Base-by-base conservation (phyloP, 1,284 basidiomycete genomes). In the Microbotryum silenes-acaulis region DNA sequence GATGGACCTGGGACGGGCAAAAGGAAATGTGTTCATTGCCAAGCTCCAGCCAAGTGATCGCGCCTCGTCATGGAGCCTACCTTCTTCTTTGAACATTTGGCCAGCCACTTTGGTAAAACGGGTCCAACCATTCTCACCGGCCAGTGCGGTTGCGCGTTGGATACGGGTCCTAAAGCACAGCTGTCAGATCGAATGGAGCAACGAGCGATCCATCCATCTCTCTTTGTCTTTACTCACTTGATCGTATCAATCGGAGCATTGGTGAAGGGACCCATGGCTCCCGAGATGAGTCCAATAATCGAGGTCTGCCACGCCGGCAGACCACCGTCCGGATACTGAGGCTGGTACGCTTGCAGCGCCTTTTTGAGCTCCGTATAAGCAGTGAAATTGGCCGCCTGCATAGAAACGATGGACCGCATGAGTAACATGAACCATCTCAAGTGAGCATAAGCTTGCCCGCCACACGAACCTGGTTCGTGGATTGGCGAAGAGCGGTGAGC, bases 321-420 rank as follows among this genome's bases (percentile, higher is more conserved):
- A 60, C 74, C 76, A 50, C 69, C 69, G 33, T 74, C 77, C 49
- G 87, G 83, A 12, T 76, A 77, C 48, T 86, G 82, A 16, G 91
- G 91, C 75, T 98, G 94, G 70, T 82, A 78, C 61, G 78, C 88
- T 82, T 33, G 89, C 87, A 56, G 62, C 60, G 85, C 72, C 74
- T 87, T 88, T 81, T 97, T 97, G 71, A 97, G 80, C 75, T 97
- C 90, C 77, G 97, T 94, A 79, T 98, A 99, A 47, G 89, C 91
- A 6, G 94, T 98, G 73, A 99, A 99, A 78, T 98, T 98, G 60
- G 91, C 94, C 70, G 91, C 91, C 62, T 20, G 9, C 20, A n/a
- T 18, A 44, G 31, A 56, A 52, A 57, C 44, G 51, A 56, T 6
- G 37, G 14, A 42, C 12, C 14, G 37, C 37, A 42, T 42, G 37